Conservation (phyloP, 2,329 filamentous ascomycete genomes). For the Colletotrichum noveboracense region DNA sequence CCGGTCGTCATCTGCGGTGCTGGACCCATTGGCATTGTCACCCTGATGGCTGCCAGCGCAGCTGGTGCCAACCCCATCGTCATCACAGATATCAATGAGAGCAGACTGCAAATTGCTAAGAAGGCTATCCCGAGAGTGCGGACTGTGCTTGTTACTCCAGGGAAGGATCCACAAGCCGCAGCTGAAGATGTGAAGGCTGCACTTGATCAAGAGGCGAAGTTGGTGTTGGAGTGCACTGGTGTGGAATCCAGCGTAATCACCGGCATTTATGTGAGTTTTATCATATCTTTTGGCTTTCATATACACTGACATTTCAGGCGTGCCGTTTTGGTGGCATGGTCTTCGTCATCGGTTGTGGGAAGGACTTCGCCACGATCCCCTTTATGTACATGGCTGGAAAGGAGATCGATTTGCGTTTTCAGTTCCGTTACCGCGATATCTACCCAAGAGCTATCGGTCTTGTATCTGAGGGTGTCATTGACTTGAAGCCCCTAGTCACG, state of each 20-base stretch:
- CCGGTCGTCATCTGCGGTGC: constrained; percentile 39
- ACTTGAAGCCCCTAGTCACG: constrained; percentile 34
- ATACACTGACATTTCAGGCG: not conserved
- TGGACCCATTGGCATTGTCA: constrained; percentile 40
- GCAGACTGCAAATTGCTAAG: not conserved
- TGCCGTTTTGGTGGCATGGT: constrained; percentile 37
- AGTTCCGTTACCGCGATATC: constrained; percentile 42
- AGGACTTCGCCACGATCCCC: constrained; percentile 38
- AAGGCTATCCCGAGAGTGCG: not conserved
- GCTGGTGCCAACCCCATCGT: constrained; percentile 47
- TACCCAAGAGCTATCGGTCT: constrained; percentile 46
- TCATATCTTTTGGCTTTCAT: not conserved
- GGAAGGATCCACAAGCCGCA: not conserved
- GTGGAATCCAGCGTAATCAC: constrained; percentile 66
- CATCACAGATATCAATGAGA: constrained; percentile 42
- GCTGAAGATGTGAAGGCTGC: constrained; percentile 28
- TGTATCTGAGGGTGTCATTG: constrained; percentile 30
- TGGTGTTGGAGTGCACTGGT: constrained; percentile 71
- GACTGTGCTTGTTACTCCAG: not conserved
- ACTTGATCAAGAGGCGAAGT: constrained; percentile 49
- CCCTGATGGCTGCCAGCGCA: constrained; percentile 45
- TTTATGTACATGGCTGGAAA: constrained; percentile 36
- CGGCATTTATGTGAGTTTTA: constrained; percentile 59
- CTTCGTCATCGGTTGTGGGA: constrained; percentile 39
- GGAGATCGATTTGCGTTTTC: constrained; percentile 42